Evolutionary conservation across 2,329 filamentous ascomycete genomes (phyloP), one percentile per base, ranked within the genome.

Genomic region (Diaporthe capsici): DNA sequence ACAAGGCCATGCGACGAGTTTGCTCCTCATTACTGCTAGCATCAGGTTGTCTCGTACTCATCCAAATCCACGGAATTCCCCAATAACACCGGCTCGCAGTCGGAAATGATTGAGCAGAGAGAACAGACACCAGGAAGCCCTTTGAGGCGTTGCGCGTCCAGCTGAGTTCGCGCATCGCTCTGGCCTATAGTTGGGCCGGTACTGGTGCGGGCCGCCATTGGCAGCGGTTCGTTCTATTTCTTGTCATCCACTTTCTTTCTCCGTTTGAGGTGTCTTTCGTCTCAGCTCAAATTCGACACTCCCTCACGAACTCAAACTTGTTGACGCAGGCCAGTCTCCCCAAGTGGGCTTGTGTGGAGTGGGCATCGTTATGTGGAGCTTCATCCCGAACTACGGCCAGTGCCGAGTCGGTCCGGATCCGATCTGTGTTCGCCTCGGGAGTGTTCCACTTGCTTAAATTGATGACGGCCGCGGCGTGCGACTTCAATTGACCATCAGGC

Each of bases 351-450:
- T 68, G 12, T 39, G 37, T 39, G 37, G 37, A 39, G 37, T 39
- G 37, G 37, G 37, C 37, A 39, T 39, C 37, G 37, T 39, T 20
- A 8, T 22, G 73, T 71, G 73, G 73, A 65, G 55, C 34, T 44
- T 58, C 65, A 47, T 68, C 44, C 73, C 55, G 67, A 60, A 60
- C 37, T 15, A 58, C 68, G 65, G 67, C 31, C 34, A 63, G 25
- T 72, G 28, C 73, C 73, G 73, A 31, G 15, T 42, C 53, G 53
- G 42, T 39, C 63, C 73, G 55, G 47, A 42, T n/a, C 53, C 73
- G 31, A 51, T 55, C 55, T 39, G 47, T 31, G 42, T 28, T 67
- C 58, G 37, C 49, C 22, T 39, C 47, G 31, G 47, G 34, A 55
- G 28, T 42, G 49, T 8, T 12, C 65, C 65, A 55, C 65, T 55